These are phyloP conservation scores for Rhizopogon rudus DNA, from an alignment of 768 basidiomycete genomes.

Conservation along the genomic window DNA sequence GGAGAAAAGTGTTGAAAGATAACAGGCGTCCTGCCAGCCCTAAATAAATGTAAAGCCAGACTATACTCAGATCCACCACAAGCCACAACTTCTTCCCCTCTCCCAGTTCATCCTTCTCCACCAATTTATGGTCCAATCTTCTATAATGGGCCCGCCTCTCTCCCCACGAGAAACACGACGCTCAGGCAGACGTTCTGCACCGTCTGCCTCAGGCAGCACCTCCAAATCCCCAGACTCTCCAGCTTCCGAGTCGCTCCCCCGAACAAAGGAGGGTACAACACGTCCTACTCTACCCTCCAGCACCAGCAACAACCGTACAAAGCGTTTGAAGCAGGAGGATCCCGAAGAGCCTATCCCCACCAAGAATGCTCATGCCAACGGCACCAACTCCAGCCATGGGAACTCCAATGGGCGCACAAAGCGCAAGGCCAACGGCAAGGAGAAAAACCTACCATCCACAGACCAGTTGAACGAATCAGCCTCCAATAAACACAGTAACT, in stretches of 20 bases:
- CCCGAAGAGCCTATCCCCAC: slow-evolving; percentile 49
- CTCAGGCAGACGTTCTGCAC: slow-evolving; percentile 69
- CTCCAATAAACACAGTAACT: slow-evolving; percentile 22
- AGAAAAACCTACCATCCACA: slow-evolving; percentile 32
- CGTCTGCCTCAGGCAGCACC: slow-evolving; percentile 59
- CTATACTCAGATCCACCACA: slow-evolving; percentile 3
- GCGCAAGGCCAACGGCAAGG: slow-evolving; percentile 66
- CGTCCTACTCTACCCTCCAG: slow-evolving; percentile 36
- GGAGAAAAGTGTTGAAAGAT: slow-evolving; percentile 11
- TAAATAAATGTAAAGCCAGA: slow-evolving; percentile 27
- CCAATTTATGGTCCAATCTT: slow-evolving; percentile 55
- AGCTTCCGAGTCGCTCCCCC: slow-evolving; percentile 40
- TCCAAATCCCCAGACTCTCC: slow-evolving; percentile 75
- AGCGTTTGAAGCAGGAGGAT: slow-evolving; percentile 73
- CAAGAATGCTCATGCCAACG: slow-evolving; percentile 38
- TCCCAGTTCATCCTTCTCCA: slow-evolving; percentile 6
- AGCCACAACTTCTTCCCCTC: slow-evolving; percentile 3
- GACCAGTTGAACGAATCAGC: slow-evolving; percentile 25
- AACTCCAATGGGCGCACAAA: slow-evolving; percentile 41
- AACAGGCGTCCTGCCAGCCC: slow-evolving; percentile 26
- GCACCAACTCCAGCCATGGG: slow-evolving; percentile 22
- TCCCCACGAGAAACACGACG: slow-evolving; percentile 76
- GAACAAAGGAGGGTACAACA: slow-evolving; percentile 36
- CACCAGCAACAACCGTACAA: slow-evolving; percentile 39
- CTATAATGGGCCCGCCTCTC: slow-evolving; percentile 71